A percentile compares a stretch with the other conserved stretches of the same genome.
These are phyloP conservation scores for Aspergillus sp. DNA, from an alignment of 2,329 filamentous ascomycete genomes.

Conservation along the genomic window DNA sequence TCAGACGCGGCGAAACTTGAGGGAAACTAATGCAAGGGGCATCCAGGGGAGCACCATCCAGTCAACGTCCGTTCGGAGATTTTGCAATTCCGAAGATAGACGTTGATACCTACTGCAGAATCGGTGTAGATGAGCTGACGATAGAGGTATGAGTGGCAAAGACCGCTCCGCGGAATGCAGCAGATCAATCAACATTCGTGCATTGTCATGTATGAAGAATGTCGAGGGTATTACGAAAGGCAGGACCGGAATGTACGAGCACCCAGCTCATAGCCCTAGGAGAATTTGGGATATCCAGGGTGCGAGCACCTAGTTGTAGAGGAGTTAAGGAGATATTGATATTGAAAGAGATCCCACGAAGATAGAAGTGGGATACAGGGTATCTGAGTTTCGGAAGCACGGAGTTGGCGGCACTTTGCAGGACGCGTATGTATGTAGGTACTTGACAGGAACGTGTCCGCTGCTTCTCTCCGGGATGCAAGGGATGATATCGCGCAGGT, in stretches of 20 bases:
- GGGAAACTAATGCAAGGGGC: conserved; percentile 39
- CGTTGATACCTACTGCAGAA: conserved; percentile 16
- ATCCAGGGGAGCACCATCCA: conserved; percentile 33
- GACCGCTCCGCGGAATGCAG: conserved; percentile 33
- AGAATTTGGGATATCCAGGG: conserved; percentile 18
- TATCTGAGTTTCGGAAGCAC: conserved; percentile 25
- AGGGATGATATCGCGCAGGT: conserved; percentile 28
- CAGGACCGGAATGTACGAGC: conserved; percentile 34
- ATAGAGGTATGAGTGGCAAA: conserved; percentile 31
- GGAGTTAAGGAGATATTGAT: conserved; percentile 19
- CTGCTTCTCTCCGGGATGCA: conserved; percentile 29
- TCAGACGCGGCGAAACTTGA: conserved; percentile 37
- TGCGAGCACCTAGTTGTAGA: conserved; percentile 16
- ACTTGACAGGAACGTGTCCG: conserved; percentile 39
- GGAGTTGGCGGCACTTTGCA: conserved; percentile 26
- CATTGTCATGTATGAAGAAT: conserved; percentile 31
- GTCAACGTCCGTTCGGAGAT: conserved; percentile 37
- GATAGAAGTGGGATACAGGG: conserved; percentile 22
- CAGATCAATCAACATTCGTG: conserved; percentile 23
- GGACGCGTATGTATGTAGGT: conserved; percentile 25
- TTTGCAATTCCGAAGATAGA: conserved; percentile 23
- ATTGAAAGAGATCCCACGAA: conserved; percentile 9
- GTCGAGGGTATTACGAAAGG: conserved; percentile 27
- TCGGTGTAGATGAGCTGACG: conserved; percentile 24
- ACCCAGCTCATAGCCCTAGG: conserved; percentile 9